A percentile compares a stretch with the other conserved stretches of the same genome.
Conservation (phyloP, 2,329 filamentous ascomycete genomes). For the Trichoderma pleuroti region DNA sequence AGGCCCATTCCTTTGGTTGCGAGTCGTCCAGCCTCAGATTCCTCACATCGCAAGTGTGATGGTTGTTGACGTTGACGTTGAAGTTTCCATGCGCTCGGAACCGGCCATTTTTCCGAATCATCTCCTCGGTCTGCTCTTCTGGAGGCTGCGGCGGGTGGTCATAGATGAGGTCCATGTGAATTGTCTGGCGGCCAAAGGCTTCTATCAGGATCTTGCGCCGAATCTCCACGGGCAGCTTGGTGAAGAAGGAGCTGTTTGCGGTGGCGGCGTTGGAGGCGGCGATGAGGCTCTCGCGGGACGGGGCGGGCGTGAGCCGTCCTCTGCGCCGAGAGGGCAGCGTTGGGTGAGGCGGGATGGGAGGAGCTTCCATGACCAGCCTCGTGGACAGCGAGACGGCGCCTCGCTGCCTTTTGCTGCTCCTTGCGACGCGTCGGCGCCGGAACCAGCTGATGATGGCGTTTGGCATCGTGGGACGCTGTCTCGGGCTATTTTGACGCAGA, state of each 20-base stretch:
- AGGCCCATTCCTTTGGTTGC: constrained; percentile 25
- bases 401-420: not conserved
- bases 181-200: constrained; percentile 25
- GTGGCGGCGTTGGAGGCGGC: not conserved
- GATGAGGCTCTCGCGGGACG: constrained; percentile 13
- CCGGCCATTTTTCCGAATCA: not conserved
- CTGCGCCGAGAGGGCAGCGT: constrained; percentile 11
- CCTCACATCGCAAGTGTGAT: not conserved
- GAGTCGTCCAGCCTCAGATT: constrained; percentile 12
- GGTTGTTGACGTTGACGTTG: not conserved
- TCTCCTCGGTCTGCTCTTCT: not conserved
- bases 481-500: not conserved
- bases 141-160: constrained; percentile 17
- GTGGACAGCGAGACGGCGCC: not conserved
- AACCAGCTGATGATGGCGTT: constrained; percentile 18
- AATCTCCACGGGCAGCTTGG: constrained; percentile 33
- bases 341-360: constrained; percentile 1
- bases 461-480: constrained; percentile 1
- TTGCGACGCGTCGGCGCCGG: constrained; percentile 6
- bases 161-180: constrained; percentile 28
- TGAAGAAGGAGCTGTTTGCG: constrained; percentile 28
- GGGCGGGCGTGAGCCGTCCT: constrained; percentile 11
- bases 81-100: not conserved
- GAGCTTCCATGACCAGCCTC: not conserved
- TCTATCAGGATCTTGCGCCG: constrained; percentile 30